Evolutionary conservation across 2,329 filamentous ascomycete species (phyloP).

Genomic region (Stenocarpella maydis): DNA sequence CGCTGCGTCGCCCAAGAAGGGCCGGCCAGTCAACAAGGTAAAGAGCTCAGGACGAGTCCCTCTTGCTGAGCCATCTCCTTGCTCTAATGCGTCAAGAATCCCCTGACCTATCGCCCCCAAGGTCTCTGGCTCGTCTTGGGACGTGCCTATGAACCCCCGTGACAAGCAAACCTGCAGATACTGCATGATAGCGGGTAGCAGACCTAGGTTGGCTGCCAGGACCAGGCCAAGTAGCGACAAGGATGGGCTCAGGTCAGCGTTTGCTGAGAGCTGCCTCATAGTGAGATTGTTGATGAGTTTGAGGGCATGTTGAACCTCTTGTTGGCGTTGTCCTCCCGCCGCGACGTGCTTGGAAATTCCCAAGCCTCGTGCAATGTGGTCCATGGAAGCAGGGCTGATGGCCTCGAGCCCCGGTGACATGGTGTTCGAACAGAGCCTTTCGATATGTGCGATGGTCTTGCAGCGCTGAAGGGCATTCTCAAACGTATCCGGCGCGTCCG

Average conservation of each 20-base stretch:
- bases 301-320: constrained; percentile 38
- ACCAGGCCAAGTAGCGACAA: constrained; percentile 37
- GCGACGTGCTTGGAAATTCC: neutral
- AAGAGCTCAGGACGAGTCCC: constrained; percentile 36
- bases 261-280: constrained; percentile 43
- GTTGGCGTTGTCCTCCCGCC: neutral
- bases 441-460: constrained; percentile 36
- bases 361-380: constrained; percentile 17
- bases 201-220: constrained; percentile 27
- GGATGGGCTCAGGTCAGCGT: constrained; percentile 23
- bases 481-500: constrained; percentile 22
- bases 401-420: neutral
- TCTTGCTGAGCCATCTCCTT: constrained; percentile 20
- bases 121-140: neutral
- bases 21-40: constrained; percentile 36
- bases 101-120: neutral
- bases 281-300: constrained; percentile 52
- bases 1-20: neutral
- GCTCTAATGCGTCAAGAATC: constrained; percentile 22
- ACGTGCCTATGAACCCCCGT: constrained; percentile 7
- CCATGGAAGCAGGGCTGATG: neutral
- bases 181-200: constrained; percentile 35
- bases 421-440: constrained; percentile 40
- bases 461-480: constrained; percentile 29
- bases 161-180: constrained; percentile 36